Conservation (phyloP, 179 eudicot species). For the Amaranthus tricolor region DNA sequence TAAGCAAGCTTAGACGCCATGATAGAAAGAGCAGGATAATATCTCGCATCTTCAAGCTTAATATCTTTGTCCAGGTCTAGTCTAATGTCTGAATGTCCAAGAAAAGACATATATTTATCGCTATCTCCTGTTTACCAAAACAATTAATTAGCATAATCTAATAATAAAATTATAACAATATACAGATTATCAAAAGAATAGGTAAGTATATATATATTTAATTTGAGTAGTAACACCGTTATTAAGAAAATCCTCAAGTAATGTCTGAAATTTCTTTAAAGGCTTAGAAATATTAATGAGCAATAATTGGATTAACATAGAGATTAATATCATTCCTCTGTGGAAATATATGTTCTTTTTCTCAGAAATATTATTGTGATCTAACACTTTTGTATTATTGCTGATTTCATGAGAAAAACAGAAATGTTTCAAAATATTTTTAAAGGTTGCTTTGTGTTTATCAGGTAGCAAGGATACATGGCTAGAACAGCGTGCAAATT, state of each 20-base stretch:
- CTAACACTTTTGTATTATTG: background rate
- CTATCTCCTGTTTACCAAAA: conserved; percentile 6
- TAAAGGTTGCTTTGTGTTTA: conserved; percentile 1
- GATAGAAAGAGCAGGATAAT: conserved; percentile 28
- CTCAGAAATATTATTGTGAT: background rate
- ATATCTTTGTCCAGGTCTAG: conserved; percentile 22
- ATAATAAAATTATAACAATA: background rate
- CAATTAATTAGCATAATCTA: background rate
- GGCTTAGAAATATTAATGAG: conserved; percentile 17
- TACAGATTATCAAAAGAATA: background rate
- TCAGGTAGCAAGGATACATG: conserved; percentile 6
- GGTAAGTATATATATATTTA: background rate
- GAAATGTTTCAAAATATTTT: background rate
- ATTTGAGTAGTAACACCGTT: background rate
- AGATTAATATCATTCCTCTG: conserved; percentile 13
- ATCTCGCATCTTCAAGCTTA: conserved; percentile 24
- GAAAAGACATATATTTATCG: conserved; percentile 14
- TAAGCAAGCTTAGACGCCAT: conserved; percentile 36
- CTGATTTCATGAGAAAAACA: background rate
- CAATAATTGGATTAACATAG: conserved; percentile 20
- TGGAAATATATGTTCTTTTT: background rate
- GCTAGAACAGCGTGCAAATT: background rate
- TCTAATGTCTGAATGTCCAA: conserved; percentile 28
- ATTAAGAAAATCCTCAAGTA: conserved; percentile 24
- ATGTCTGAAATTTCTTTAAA: conserved; percentile 2